These are phyloP conservation scores for Garcia nutans DNA, from an alignment of 345 rosid genomes.

Conservation along the genomic window DNA sequence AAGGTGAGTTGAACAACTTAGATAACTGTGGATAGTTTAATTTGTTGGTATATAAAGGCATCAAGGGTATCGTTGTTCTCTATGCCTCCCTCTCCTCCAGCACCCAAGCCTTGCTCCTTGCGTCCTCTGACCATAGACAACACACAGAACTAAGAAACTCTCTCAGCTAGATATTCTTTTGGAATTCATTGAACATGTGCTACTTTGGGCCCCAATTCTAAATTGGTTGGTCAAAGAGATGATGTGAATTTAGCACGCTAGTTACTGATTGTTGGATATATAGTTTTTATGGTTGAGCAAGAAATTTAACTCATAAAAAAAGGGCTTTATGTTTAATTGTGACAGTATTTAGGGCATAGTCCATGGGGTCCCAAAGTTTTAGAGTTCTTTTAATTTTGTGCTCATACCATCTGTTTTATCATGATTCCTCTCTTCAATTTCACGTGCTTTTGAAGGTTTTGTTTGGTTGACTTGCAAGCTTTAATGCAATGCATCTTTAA, in stretches of 20 bases:
- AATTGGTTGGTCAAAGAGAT: not conserved
- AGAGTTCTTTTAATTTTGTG: not conserved
- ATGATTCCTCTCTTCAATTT: not conserved
- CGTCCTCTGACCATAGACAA: no score
- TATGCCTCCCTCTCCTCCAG: not conserved
- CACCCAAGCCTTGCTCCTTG: no score
- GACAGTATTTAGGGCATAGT: not conserved
- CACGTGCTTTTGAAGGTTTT: not conserved
- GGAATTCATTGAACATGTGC: not conserved
- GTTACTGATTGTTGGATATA: not conserved
- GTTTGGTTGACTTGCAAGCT: no score
- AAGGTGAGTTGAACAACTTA: constrained; percentile 47
- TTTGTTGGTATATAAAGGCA: not conserved
- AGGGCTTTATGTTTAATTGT: no score
- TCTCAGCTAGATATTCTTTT: not conserved
- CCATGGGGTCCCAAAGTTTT: not conserved
- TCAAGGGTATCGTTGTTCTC: not conserved
- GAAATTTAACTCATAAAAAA: no score
- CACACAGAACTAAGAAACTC: not conserved
- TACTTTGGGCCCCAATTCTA: not conserved
- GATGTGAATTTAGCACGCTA: not conserved
- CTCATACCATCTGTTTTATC: not conserved
- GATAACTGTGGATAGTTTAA: not conserved
- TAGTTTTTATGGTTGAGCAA: not conserved
- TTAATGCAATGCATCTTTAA: no score